Evolutionary conservation across 2,329 filamentous ascomycete species (phyloP).

Genomic region (Sclerotinia minor): DNA sequence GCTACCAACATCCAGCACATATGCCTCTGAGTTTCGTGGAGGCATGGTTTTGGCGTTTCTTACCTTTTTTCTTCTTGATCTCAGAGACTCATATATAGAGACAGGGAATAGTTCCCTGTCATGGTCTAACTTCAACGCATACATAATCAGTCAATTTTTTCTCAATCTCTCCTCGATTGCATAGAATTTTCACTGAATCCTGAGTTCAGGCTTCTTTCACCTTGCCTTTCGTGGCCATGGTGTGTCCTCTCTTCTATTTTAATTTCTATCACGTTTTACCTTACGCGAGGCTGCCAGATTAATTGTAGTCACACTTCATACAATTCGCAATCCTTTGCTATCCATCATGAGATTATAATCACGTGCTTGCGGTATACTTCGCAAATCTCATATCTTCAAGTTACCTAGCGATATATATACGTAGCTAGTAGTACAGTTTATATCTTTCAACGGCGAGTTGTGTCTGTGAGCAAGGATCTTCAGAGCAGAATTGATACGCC

Average conservation of each 20-base stretch:
- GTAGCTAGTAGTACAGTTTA: fast-evolving
- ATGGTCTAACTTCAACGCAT: not conserved
- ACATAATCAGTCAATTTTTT: not conserved
- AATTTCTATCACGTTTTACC: not conserved
- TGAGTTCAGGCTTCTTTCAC: too few species aligned
- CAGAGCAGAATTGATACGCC: not conserved
- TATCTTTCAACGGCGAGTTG: not conserved
- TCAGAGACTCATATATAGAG: not conserved
- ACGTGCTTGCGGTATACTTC: not conserved
- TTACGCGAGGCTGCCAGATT: not conserved
- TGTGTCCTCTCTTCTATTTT: not conserved
- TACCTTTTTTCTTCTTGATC: not conserved
- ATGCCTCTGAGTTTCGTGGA: not conserved
- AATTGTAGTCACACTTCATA: not conserved
- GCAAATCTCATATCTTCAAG: not conserved
- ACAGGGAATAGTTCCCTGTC: not conserved
- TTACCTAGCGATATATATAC: too few species aligned
- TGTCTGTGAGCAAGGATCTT: not conserved
- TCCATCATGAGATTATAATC: not conserved
- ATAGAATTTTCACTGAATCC: not conserved
- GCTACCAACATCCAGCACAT: not conserved
- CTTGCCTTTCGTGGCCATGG: not conserved
- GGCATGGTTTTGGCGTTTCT: not conserved
- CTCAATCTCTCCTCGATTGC: not conserved
- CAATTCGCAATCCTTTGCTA: not conserved